Evolutionary conservation across 2,329 filamentous ascomycete species (phyloP), one percentile per base, ranked within the genome.

Genomic region (Aspergillus pseudoviridinutans): DNA sequence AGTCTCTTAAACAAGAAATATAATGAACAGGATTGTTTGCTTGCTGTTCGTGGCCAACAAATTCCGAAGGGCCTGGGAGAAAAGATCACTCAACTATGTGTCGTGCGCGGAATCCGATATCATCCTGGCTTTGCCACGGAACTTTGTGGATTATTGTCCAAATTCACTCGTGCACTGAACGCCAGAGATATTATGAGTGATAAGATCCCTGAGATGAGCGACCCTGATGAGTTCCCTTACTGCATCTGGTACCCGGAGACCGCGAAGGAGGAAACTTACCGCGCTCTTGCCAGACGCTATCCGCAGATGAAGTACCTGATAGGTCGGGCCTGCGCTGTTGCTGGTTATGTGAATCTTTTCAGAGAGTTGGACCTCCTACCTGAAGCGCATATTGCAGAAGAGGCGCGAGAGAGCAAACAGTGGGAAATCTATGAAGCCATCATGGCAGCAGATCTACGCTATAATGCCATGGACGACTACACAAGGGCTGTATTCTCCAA

Each of bases 231-330:
- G 24, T 25, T 25, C 24, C 24, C 24, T 25, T 25, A 25, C 24
- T 25, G 24, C 24, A 25, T 25, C 24, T 25, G 24, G 24, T 25
- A 76, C 58, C 77, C 76, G 0, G 68, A 76, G 1, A 28, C 71
- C 0, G 70, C 76, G 1, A 59, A 54, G 0, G 72, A 78, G 55
- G 68, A 71, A 1, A 78, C 73, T 0, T 73, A 75, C 25, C 68
- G 74, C 2, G 47, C 63, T 1, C 57, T 79, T n/a, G 70, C 63
- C 4, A 14, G 41, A 1, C 58, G 55, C 1, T 77, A 70, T 58
- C 72, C 73, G 38, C 61, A 51, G 4, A 60, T 64, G 58, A 29
- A 35, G 32, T 71, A 77, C 69, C 59, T 63, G 41, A 60, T 62
- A 2, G 66, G 58, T 10, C 58, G 64, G 2, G 62, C 64, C 0